Conservation (phyloP, 2,329 filamentous ascomycete species). For the Colletotrichum karsti region DNA sequence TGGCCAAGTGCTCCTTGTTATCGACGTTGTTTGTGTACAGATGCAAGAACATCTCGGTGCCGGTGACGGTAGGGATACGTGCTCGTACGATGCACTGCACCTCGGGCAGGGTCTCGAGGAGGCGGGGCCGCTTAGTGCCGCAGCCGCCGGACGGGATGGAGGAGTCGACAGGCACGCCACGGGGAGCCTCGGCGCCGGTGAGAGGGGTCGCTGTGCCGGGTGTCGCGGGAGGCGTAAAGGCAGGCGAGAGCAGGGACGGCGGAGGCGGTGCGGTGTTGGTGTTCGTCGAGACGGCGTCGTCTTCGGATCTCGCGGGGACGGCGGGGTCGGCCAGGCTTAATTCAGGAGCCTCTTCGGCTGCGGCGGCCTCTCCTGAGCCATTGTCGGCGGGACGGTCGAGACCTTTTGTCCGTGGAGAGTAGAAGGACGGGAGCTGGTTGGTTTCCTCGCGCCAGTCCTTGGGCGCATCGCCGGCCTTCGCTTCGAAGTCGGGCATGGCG, state of each 20-base stretch:
- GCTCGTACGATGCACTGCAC: conserved; percentile 96
- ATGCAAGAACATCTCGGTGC: conserved; percentile 96
- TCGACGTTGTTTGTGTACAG: conserved; percentile 93
- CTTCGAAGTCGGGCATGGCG: conserved; percentile 34
- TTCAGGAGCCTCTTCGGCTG: conserved; percentile 21
- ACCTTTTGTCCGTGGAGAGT: conserved; percentile 49
- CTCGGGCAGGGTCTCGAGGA: conserved; percentile 79
- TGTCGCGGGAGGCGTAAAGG: conserved; percentile 78
- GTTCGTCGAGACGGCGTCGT: conserved; percentile 21
- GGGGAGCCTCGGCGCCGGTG: conserved; percentile 49
- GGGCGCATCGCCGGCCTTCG: conserved; percentile 30
- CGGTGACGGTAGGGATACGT: conserved; percentile 89
- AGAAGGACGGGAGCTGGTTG: conserved; percentile 54
- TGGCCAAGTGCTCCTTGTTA: conserved; percentile 95
- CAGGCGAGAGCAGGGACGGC: conserved; percentile 84
- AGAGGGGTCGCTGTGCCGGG: conserved; percentile 65
- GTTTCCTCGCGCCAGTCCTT: conserved; percentile 40
- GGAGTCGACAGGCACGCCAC: conserved; percentile 68
- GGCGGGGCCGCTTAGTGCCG: conserved; percentile 71
- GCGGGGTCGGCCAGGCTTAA: conserved; percentile 26
- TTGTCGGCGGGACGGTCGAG: conserved; percentile 33
- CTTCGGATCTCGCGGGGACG: conserved; percentile 18
- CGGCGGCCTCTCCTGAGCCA: conserved; percentile 29
- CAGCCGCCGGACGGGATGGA: conserved; percentile 66
- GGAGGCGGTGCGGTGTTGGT: conserved; percentile 47